These are phyloP conservation scores for Sporothrix pallida DNA, from an alignment of 2,329 filamentous ascomycete species.

Conservation along the genomic window DNA sequence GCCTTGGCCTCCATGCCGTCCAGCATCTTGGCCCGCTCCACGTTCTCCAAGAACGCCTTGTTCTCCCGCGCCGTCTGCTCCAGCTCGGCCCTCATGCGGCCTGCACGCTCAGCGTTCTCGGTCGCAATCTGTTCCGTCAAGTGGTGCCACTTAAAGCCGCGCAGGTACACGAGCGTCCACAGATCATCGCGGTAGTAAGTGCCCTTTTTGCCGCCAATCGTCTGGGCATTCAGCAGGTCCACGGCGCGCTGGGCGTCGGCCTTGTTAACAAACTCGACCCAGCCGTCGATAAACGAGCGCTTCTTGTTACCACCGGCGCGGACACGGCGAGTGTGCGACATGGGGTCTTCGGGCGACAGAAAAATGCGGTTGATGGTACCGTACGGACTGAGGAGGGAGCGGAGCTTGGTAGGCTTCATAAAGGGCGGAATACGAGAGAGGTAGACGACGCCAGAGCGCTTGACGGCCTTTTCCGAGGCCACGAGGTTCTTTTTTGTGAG, in stretches of 20 bases:
- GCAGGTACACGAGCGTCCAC: slow-evolving; percentile 82
- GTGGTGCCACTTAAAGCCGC: slow-evolving; percentile 80
- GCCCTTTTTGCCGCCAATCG: slow-evolving; percentile 83
- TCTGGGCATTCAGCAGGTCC: slow-evolving; percentile 76
- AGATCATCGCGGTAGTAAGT: slow-evolving; percentile 84
- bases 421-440: slow-evolving; percentile 84
- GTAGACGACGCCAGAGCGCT: slow-evolving; percentile 81
- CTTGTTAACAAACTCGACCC: slow-evolving; percentile 82
- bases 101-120: slow-evolving; percentile 79
- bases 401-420: slow-evolving; percentile 82
- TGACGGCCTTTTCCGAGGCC: slow-evolving; percentile 66
- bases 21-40: slow-evolving; percentile 80
- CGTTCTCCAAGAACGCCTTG: slow-evolving; percentile 77
- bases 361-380: slow-evolving; percentile 79
- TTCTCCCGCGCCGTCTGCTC: slow-evolving; percentile 77
- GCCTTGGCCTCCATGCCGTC: slow-evolving; percentile 72
- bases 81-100: slow-evolving; percentile 78
- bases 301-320: slow-evolving; percentile 82
- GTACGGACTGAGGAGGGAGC: slow-evolving; percentile 75
- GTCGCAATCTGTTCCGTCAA: slow-evolving; percentile 78
- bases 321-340: slow-evolving; percentile 69
- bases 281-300: slow-evolving; percentile 80
- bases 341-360: slow-evolving; percentile 75
- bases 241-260: slow-evolving; percentile 77
- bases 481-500: slow-evolving; percentile 72